These are phyloP conservation scores for Chenopodium suecicum DNA, from an alignment of 148 eudicot genomes.

Conservation along the genomic window DNA sequence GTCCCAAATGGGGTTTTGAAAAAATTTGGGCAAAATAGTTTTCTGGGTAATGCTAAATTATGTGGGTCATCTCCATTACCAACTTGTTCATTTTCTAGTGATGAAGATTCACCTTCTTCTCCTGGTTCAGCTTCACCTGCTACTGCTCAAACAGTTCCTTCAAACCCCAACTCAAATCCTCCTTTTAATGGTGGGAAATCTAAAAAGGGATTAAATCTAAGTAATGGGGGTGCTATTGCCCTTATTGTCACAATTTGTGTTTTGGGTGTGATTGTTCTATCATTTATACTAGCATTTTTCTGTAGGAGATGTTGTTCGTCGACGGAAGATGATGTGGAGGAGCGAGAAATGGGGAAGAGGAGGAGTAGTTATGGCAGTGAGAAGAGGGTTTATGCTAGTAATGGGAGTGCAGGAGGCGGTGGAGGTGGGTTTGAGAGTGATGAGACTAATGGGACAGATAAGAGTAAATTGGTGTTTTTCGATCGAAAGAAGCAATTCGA, in stretches of 20 bases:
- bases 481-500: constrained; percentile 74
- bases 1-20: constrained; percentile 34
- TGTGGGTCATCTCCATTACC: constrained; percentile 60
- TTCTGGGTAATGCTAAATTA: constrained; percentile 69
- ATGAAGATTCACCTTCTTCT: constrained; percentile 16
- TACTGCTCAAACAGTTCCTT: constrained; percentile 47
- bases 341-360: constrained; percentile 54
- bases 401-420: constrained; percentile 9
- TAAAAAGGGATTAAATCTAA: constrained; percentile 35
- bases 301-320: constrained; percentile 46
- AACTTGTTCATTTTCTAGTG: constrained; percentile 41
- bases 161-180: constrained; percentile 67
- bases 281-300: constrained; percentile 42
- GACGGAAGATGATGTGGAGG: constrained; percentile 24
- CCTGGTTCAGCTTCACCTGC: constrained; percentile 24
- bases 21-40: constrained; percentile 48
- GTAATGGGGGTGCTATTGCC: constrained; percentile 51
- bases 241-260: constrained; percentile 51
- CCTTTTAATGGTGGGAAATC: constrained; percentile 21
- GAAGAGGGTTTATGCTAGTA: constrained; percentile 52
- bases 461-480: constrained; percentile 69
- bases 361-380: constrained; percentile 70
- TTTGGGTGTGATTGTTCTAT: constrained; percentile 37
- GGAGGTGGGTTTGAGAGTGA: constrained; percentile 64
- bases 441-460: constrained; percentile 52